Evolutionary conservation across 768 basidiomycete species (phyloP).

Genomic region (Trametes gibbosa): DNA sequence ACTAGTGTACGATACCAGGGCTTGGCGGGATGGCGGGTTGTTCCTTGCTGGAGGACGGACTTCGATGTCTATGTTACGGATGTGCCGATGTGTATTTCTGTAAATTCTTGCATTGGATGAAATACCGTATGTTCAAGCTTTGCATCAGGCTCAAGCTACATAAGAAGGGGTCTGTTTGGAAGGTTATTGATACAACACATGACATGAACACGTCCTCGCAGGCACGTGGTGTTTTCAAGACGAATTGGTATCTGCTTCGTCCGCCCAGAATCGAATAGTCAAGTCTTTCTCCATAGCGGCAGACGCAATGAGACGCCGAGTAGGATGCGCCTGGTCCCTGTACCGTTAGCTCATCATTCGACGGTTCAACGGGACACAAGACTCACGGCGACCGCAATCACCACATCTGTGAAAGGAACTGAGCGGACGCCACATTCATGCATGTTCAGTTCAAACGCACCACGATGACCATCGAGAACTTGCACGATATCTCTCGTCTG

Average conservation of each 20-base stretch:
- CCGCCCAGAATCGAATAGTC: conserved; percentile 79
- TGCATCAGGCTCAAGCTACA: too few species aligned
- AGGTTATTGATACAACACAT: background rate
- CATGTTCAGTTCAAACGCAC: conserved; percentile 37
- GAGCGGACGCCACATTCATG: conserved; percentile 17
- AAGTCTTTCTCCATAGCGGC: conserved; percentile 90
- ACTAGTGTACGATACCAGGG: background rate
- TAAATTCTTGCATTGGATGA: too few species aligned
- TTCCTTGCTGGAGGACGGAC: too few species aligned
- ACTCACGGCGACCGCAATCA: conserved; percentile 69
- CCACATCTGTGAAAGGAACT: conserved; percentile 43
- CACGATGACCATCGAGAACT: conserved; percentile 75
- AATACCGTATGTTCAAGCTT: too few species aligned
- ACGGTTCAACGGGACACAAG: background rate
- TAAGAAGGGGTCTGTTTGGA: too few species aligned
- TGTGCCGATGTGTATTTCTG: too few species aligned
- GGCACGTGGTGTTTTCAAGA: too few species aligned
- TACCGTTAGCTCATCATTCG: conserved; percentile 2
- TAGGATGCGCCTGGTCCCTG: conserved; percentile 67
- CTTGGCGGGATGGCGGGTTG: background rate
- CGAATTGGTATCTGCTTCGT: conserved; percentile 29
- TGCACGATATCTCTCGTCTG: conserved; percentile 78
- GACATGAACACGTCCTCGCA: background rate
- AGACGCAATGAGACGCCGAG: conserved; percentile 72
- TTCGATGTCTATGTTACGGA: too few species aligned